These are phyloP conservation scores for Amanita inopinata DNA, from an alignment of 768 basidiomycete species.

Conservation along the genomic window DNA sequence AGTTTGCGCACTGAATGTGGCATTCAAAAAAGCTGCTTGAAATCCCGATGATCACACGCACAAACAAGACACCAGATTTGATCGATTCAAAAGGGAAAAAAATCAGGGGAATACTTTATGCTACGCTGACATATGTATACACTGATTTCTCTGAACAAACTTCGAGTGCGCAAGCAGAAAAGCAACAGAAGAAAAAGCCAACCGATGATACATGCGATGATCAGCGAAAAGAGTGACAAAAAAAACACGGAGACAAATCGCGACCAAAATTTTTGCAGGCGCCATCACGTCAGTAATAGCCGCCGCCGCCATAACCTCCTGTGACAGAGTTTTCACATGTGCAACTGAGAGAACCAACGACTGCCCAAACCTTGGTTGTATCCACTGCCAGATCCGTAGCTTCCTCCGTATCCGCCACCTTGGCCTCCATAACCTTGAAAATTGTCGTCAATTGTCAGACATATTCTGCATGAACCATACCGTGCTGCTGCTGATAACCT, in stretches of 20 bases:
- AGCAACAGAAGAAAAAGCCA: neutral
- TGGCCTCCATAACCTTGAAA: conserved; percentile 15
- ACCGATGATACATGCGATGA: neutral
- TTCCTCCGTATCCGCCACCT: conserved; percentile 11
- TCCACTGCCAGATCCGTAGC: conserved; percentile 15
- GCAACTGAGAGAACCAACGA: neutral
- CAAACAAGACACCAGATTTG: too few relatives aligned
- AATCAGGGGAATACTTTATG: too few relatives aligned
- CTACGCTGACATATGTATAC: conserved; percentile 2
- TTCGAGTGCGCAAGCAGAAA: neutral
- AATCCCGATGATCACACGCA: too few relatives aligned
- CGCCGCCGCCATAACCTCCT: conserved; percentile 12
- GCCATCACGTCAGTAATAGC: conserved; percentile 22
- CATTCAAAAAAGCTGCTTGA: too few relatives aligned
- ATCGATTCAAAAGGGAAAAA: too few relatives aligned
- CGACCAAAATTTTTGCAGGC: conserved; percentile 15
- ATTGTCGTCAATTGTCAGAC: neutral
- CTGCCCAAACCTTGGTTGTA: neutral
- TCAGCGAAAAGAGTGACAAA: neutral
- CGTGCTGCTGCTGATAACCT: conserved; percentile 8
- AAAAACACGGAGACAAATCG: conserved; percentile 11
- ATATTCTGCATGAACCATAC: neutral
- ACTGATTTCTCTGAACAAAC: conserved; percentile 1
- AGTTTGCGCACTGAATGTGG: too few relatives aligned
- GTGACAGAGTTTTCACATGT: neutral